A percentile compares a stretch with the other conserved stretches of the same genome.
phyloP scores from a whole-genome alignment of 345 rosid species.

The Turnera subulata region DNA sequence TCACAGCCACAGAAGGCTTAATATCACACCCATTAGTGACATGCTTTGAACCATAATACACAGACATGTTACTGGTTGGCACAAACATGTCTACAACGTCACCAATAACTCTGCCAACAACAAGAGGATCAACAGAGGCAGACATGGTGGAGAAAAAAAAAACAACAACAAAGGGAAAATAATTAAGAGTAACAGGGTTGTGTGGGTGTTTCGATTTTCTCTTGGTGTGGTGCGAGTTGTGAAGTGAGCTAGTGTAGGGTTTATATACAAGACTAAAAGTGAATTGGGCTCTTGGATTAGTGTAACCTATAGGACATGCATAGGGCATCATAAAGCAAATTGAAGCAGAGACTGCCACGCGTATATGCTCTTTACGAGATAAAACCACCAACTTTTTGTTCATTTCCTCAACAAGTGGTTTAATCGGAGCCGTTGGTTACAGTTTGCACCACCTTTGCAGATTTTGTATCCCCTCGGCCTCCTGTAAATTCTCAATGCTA shows the following conservation, averaged over 20 bases:
- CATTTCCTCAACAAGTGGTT: conserved; percentile 4
- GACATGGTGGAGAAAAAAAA: conserved; percentile 38
- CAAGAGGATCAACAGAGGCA: conserved; percentile 36
- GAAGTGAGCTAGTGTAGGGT: conserved; percentile 8
- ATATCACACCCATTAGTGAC: background rate
- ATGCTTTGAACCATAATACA: background rate
- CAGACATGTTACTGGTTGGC: background rate
- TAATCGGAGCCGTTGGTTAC: conserved; percentile 6
- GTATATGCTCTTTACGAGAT: conserved; percentile 7
- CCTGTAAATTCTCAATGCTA: no score
- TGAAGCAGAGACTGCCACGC: conserved; percentile 40
- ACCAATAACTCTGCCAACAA: background rate
- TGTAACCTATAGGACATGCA: conserved; percentile 61
- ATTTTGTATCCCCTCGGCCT: background rate
- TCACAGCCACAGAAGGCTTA: background rate
- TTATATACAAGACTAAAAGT: conserved; percentile 19
- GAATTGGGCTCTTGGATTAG: conserved; percentile 27
- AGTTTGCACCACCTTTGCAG: background rate
- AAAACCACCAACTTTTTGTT: conserved; percentile 19
- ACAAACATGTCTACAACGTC: background rate
- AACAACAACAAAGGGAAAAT: no score
- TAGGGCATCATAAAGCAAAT: conserved; percentile 44
- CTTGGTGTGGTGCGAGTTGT: background rate
- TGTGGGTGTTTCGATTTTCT: background rate
- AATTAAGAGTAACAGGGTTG: no score